A percentile compares a stretch with the other conserved stretches of the same genome.
phyloP scores from a whole-genome alignment of 352 stramenopile genomes.

The Nothophytophthora sp. region DNA sequence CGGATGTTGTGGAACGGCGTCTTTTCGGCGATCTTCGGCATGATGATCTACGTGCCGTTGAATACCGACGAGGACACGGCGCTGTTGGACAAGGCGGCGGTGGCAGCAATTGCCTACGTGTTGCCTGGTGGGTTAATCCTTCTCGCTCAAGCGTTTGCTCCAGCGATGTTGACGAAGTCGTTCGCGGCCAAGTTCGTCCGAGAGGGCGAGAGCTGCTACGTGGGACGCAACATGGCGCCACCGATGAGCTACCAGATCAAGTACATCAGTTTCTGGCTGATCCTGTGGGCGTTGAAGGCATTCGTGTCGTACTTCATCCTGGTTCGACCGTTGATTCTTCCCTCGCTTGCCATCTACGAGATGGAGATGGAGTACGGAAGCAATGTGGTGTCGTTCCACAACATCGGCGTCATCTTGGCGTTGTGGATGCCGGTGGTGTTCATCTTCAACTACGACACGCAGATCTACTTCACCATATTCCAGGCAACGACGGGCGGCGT shows the following conservation, averaged over 20 bases:
- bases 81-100: constrained; percentile 40
- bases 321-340: constrained; percentile 61
- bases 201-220: constrained; percentile 66
- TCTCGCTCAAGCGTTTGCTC: constrained; percentile 42
- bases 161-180: constrained; percentile 45
- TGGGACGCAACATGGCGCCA: constrained; percentile 69
- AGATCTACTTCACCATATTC: constrained; percentile 82
- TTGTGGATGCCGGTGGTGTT: constrained; percentile 71
- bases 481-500: constrained; percentile 54
- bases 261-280: constrained; percentile 70
- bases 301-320: constrained; percentile 75
- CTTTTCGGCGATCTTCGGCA: constrained; percentile 57
- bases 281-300: constrained; percentile 61
- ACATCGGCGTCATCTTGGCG: constrained; percentile 59
- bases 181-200: constrained; percentile 72
- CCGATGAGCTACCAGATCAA: constrained; percentile 55
- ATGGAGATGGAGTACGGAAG: constrained; percentile 63
- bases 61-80: constrained; percentile 33
- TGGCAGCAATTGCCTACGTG: constrained; percentile 38
- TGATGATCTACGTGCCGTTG: constrained; percentile 64
- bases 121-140: constrained; percentile 45
- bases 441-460: constrained; percentile 81
- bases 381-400: constrained; percentile 69
- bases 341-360: constrained; percentile 70
- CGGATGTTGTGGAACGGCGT: constrained; percentile 66